Base-by-base conservation (phyloP, 208 protist species). In the Leishmania turanica region DNA sequence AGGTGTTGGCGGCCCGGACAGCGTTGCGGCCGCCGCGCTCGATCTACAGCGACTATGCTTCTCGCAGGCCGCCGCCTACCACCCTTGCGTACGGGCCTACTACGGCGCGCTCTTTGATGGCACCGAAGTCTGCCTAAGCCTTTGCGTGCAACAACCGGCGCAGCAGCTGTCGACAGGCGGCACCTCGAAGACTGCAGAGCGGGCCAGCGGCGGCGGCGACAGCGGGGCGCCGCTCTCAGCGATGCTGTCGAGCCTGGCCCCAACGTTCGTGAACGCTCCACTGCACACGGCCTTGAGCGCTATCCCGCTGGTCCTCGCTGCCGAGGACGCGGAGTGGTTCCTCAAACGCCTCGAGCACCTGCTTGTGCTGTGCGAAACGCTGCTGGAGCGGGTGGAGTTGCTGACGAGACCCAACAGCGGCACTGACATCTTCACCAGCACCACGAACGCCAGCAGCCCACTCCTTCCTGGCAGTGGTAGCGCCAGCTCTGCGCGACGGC, bases 241-340 rank as follows among this genome's bases (percentile, higher is more conserved):
- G 62, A 68, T 86, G 37, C 70, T 84, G 78, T 69, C 84, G 40
- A 82, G 76, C 24, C 54, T 84, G n/a, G 15, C 53, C 72, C 62
- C 60, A 80, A 77, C 90, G 11, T 95, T 96, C 75, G 58, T 94
- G 24, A 84, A 84, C 11, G 79, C 74, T 17, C 89, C 90, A 45
- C 83, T 97, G 49, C 89, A 96, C 83, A 89, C 88, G 7, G 94
- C 94, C 45, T 56, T 97, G 54, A 92, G 82, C 27, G 91, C 94
- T 51, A 88, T 97, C 37, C 94, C 92, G 53, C 83, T 96, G 19
- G 85, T 95, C 31, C 79, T 91, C 45, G 83, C 88, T 42, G 77
- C 86, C 1, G 83, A 90, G 11, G 90, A 95, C 62, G 90, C 92
- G 9, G 78, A 82, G 65, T 97, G 92, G 92, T 89, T 95, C 47